Evolutionary conservation across 225 moss, liverwort and hornwort genomes (phyloP), one percentile per base, ranked within the genome.

Genomic region (Physcomitrium patens): DNA sequence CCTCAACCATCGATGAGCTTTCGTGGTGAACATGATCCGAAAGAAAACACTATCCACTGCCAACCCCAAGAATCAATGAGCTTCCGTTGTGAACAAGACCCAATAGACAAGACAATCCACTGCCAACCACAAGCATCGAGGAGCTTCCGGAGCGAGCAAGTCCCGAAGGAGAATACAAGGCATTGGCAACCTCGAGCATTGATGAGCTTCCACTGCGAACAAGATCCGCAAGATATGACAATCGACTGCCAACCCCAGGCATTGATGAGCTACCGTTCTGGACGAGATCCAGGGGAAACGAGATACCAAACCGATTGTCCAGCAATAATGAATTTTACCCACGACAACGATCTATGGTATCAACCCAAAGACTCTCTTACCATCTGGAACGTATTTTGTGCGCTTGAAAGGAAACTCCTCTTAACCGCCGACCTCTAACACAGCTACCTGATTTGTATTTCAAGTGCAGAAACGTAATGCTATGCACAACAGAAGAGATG

Each of bases 301-400:
- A 72, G 69, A 63, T 63, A 3, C 65, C 16, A 20, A 65, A 15
- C 16, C 55, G 60, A 60, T 67, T 70, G 69, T 26, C 27, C 65
- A 5, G 13, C 28, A 26, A 65, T 60, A 60, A 74, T 54, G 16
- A 61, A 61, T 23, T 31, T 54, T 11, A 41, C 27, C 18, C 16
- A 26, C 24, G 14, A 75, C 46, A 48, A 24, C 55, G 66, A 42
- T 67, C 28, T 27, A 61, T 75, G 76, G 76, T 76, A 72, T 23
- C 2, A 28, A n/a, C 75, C 31, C 64, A 71, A 23, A 1, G 12
- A 1, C 48, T 12, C 47, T 60, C 7, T 63, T 9, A 26, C 70
- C 26, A 37, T 55, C 46, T 57, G 16, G 54, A 62, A 55, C 19
- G 9, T 62, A 51, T 15, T 45, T 15, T 65, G 24, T 63, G 66